Evolutionary conservation across 2,329 filamentous ascomycete genomes (phyloP).

Genomic region (Sporothrix schenckii): DNA sequence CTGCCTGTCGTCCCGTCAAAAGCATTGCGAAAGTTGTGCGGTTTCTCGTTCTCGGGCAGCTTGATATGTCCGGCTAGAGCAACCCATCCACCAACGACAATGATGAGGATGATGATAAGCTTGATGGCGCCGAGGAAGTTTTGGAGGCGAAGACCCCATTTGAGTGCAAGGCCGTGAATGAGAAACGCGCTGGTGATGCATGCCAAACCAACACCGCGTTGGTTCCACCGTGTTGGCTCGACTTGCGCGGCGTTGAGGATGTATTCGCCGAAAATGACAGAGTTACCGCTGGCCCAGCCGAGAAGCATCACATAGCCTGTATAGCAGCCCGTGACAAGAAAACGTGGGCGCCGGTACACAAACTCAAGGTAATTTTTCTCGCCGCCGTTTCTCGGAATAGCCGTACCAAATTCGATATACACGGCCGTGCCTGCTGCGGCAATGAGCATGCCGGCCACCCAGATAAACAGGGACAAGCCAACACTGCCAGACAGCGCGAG

Average conservation of each 20-base stretch:
- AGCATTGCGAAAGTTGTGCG: conserved; percentile 63
- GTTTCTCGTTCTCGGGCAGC: conserved; percentile 47
- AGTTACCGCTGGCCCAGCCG: conserved; percentile 68
- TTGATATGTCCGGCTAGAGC: conserved; percentile 64
- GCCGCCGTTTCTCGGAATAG: conserved; percentile 65
- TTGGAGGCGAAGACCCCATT: conserved; percentile 68
- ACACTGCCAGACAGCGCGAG: conserved; percentile 61
- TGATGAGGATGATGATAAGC: conserved; percentile 65
- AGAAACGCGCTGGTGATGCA: conserved; percentile 67
- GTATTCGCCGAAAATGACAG: conserved; percentile 71
- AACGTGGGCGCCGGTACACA: conserved; percentile 62
- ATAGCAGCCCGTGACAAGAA: conserved; percentile 64
- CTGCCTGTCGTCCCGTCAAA: conserved; percentile 68
- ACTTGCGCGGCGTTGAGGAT: conserved; percentile 66
- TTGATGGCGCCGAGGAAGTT: conserved; percentile 69
- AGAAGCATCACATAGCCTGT: conserved; percentile 64
- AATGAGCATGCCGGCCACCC: conserved; percentile 65
- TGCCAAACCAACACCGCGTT: conserved; percentile 66
- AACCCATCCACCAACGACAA: conserved; percentile 64
- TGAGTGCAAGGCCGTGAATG: conserved; percentile 65
- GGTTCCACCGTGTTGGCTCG: conserved; percentile 67
- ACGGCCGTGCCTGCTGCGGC: conserved; percentile 65
- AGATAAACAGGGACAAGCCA: conserved; percentile 65
- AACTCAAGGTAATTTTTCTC: conserved; percentile 71
- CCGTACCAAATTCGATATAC: conserved; percentile 68